Evolutionary conservation across 1,284 basidiomycete species (phyloP).

Genomic region (Ganoderma lingzhi): DNA sequence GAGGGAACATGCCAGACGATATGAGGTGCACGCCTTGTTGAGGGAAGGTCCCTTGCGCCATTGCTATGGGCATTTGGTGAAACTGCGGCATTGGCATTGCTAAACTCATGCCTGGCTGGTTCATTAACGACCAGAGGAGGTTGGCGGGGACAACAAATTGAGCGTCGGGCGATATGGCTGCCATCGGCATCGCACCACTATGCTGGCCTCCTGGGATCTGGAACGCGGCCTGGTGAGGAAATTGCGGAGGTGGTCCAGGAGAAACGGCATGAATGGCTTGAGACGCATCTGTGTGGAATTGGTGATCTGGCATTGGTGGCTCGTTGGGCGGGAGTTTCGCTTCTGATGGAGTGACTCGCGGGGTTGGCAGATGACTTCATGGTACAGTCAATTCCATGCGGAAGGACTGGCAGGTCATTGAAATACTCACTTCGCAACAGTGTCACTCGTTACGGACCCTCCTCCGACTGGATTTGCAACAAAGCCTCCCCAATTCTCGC

Average conservation of each 20-base stretch:
- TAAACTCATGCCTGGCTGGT: constrained; percentile 15
- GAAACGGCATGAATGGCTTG: constrained; percentile 10
- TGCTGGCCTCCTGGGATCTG: constrained; percentile 12
- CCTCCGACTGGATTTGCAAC: neutral
- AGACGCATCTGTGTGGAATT: constrained; percentile 1
- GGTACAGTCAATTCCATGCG: constrained; percentile 19
- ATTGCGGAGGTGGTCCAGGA: constrained; percentile 9
- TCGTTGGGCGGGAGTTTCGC: constrained; percentile 16
- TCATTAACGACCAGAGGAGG: constrained; percentile 15
- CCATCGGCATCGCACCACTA: constrained; percentile 15
- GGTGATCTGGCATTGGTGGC: constrained; percentile 19
- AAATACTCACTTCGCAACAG: constrained; percentile 29
- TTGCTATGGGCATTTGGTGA: constrained; percentile 15
- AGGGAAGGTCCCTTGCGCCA: constrained; percentile 19
- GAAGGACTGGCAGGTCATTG: neutral
- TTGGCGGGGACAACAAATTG: constrained; percentile 22
- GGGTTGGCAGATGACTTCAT: constrained; percentile 62
- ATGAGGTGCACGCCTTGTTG: constrained; percentile 21
- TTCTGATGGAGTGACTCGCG: constrained; percentile 62
- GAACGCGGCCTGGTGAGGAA: constrained; percentile 13
- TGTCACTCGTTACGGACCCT: constrained; percentile 28
- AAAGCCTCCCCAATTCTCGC: constrained; percentile 65
- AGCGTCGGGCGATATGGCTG: constrained; percentile 19
- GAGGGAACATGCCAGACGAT: constrained; percentile 16
- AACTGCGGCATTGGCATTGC: constrained; percentile 19